These are phyloP conservation scores for Phytophthora litchii DNA, from an alignment of 352 stramenopile species.

Conservation along the genomic window DNA sequence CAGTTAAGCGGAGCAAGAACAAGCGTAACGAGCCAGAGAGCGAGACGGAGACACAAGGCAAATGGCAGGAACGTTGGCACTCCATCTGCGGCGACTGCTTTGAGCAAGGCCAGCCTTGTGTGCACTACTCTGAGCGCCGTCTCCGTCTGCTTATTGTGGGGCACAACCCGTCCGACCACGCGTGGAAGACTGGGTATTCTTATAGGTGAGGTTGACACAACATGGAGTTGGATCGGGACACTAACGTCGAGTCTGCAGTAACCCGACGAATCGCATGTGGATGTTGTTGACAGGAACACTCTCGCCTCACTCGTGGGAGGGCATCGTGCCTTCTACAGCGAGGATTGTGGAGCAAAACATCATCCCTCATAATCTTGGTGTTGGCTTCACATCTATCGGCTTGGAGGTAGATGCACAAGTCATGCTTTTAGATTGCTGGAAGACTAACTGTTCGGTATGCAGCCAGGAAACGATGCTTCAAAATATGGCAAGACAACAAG, in stretches of 20 bases:
- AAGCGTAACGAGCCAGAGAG: slow-evolving; percentile 6
- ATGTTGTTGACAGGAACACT: slow-evolving; percentile 78
- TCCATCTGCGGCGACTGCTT: slow-evolving; percentile 80
- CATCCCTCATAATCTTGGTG: slow-evolving; percentile 61
- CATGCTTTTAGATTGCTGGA: neutral
- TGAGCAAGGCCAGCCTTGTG: slow-evolving; percentile 47
- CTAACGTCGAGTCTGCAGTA: slow-evolving; percentile 43
- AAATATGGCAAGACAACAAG: slow-evolving; percentile 78
- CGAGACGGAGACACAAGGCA: slow-evolving; percentile 18
- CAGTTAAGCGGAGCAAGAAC: slow-evolving; percentile 20
- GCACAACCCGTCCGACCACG: slow-evolving; percentile 91
- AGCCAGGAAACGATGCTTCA: slow-evolving; percentile 86
- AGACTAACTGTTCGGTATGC: slow-evolving; percentile 12
- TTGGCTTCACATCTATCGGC: slow-evolving; percentile 86
- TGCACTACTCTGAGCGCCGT: slow-evolving; percentile 63
- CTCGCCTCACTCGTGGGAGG: slow-evolving; percentile 55
- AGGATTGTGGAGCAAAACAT: slow-evolving; percentile 75
- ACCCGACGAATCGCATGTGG: slow-evolving; percentile 91
- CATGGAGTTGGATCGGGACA: neutral
- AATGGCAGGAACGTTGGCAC: slow-evolving; percentile 88
- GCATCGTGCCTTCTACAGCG: slow-evolving; percentile 62
- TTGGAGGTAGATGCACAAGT: slow-evolving; percentile 56
- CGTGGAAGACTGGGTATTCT: slow-evolving; percentile 77
- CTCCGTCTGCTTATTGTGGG: slow-evolving; percentile 87
- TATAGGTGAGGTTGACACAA: slow-evolving; percentile 46